phyloP scores from a whole-genome alignment of 2,329 filamentous ascomycete genomes.

The Corinectria fuckeliana region DNA sequence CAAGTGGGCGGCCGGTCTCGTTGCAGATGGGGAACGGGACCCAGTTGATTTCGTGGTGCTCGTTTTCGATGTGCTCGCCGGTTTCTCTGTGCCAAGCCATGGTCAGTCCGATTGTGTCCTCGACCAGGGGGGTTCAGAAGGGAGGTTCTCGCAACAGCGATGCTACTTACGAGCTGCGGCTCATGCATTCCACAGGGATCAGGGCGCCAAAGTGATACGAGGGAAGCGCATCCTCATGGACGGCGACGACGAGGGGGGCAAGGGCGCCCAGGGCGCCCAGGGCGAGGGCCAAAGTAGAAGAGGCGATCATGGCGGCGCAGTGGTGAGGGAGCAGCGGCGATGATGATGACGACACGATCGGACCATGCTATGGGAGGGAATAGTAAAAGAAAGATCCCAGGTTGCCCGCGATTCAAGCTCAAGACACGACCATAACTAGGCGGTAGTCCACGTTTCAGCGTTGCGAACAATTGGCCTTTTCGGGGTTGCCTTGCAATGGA shows the following conservation, averaged over 20 bases:
- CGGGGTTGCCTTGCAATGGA: neutral
- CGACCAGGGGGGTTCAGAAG: no score
- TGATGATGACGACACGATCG: neutral
- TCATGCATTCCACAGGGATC: slow-evolving; percentile 76
- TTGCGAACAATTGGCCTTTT: slow-evolving; percentile 7
- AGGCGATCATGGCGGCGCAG: slow-evolving; percentile 25
- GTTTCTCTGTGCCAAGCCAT: slow-evolving; percentile 67
- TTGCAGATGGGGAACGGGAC: slow-evolving; percentile 90
- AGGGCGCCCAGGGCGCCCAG: slow-evolving; percentile 39
- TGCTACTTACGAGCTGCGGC: slow-evolving; percentile 71
- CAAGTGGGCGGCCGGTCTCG: slow-evolving; percentile 82
- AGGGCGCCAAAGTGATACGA: slow-evolving; percentile 71
- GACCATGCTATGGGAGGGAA: slow-evolving; percentile 11
- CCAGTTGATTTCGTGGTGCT: slow-evolving; percentile 84
- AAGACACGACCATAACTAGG: slow-evolving; percentile 26
- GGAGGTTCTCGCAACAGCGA: neutral
- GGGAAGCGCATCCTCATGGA: slow-evolving; percentile 55
- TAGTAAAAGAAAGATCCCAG: slow-evolving; percentile 12
- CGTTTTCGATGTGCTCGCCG: slow-evolving; percentile 86
- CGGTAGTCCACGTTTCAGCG: slow-evolving; percentile 6
- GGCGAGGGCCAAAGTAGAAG: slow-evolving; percentile 23
- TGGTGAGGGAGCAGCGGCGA: neutral
- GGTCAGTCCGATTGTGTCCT: neutral
- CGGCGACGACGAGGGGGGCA: slow-evolving; percentile 37
- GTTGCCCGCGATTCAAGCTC: slow-evolving; percentile 23